Percentiles rank a stretch among this genome's conserved stretches.
Evolutionary conservation across 73 alveolate genomes (phyloP).

Genomic region (Paramecium primaurelia): DNA sequence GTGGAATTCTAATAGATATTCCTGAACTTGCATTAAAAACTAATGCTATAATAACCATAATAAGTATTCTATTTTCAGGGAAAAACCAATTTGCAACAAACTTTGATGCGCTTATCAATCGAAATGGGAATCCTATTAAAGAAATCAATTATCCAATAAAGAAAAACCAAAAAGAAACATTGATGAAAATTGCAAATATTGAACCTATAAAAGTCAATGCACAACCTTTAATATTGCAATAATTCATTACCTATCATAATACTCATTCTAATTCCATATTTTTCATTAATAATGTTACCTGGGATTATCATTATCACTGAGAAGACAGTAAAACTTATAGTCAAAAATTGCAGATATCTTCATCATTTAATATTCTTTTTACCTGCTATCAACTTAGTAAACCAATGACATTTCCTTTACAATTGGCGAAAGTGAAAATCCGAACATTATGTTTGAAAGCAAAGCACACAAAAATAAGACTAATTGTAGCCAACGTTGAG

Average conservation of each 20-base stretch:
- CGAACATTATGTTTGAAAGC: slow-evolving; percentile 41
- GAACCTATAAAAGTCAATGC: slow-evolving; percentile 26
- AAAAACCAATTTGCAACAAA: slow-evolving; percentile 49
- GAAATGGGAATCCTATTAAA: slow-evolving; percentile 27
- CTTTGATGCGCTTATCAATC: slow-evolving; percentile 29
- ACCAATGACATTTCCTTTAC: slow-evolving; percentile 24
- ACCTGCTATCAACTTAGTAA: slow-evolving; percentile 32
- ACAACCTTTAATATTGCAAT: not conserved
- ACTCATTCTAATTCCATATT: slow-evolving; percentile 23
- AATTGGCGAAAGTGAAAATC: slow-evolving; percentile 43
- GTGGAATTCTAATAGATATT: slow-evolving; percentile 37
- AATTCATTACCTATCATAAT: slow-evolving; percentile 13
- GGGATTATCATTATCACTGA: slow-evolving; percentile 43
- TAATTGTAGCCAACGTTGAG: not conserved
- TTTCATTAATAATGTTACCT: slow-evolving; percentile 36
- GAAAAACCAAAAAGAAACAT: slow-evolving; percentile 49
- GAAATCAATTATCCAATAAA: slow-evolving; percentile 31
- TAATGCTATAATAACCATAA: slow-evolving; percentile 34
- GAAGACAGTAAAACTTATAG: slow-evolving; percentile 33
- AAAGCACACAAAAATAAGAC: slow-evolving; percentile 11
- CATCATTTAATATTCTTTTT: not conserved
- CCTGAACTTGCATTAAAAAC: slow-evolving; percentile 49
- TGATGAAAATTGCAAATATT: not conserved
- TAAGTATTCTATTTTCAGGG: slow-evolving; percentile 36
- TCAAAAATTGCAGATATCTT: slow-evolving; percentile 10